These are phyloP conservation scores for Dactylis glomerata DNA, from an alignment of 176 grass and related monocot species.

Conservation along the genomic window DNA sequence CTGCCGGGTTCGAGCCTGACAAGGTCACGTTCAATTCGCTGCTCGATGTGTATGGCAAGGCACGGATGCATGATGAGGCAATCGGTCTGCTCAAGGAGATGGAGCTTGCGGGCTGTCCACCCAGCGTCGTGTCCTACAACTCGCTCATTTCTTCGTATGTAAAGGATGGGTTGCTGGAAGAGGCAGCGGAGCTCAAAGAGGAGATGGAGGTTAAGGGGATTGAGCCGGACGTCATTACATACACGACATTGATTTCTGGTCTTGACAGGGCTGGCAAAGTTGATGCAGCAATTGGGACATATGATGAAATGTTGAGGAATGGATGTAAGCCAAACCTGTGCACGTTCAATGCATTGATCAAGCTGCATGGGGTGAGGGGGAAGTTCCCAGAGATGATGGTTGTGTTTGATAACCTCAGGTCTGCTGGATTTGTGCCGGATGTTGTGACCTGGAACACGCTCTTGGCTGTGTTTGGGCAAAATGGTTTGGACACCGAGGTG, in stretches of 20 bases:
- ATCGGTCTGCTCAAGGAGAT: slow-evolving; percentile 60
- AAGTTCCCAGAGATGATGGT: slow-evolving; percentile 81
- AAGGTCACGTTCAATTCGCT: slow-evolving; percentile 83
- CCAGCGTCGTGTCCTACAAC: slow-evolving; percentile 77
- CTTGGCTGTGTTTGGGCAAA: slow-evolving; percentile 80
- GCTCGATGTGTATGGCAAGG: slow-evolving; percentile 88
- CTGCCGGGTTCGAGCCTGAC: slow-evolving; percentile 57
- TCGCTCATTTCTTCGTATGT: slow-evolving; percentile 72
- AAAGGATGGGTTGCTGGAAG: slow-evolving; percentile 72
- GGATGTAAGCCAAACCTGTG: slow-evolving; percentile 79
- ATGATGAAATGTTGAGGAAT: slow-evolving; percentile 63
- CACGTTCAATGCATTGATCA: slow-evolving; percentile 87
- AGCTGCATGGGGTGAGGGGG: slow-evolving; percentile 71
- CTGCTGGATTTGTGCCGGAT: slow-evolving; percentile 55
- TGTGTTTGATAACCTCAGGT: slow-evolving; percentile 75
- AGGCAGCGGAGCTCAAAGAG: slow-evolving; percentile 60
- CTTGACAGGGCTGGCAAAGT: slow-evolving; percentile 74
- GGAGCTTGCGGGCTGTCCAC: slow-evolving; percentile 56
- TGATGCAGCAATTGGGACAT: slow-evolving; percentile 52
- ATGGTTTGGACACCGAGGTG: slow-evolving; percentile 78
- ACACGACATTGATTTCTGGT: slow-evolving; percentile 86
- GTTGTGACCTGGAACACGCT: slow-evolving; percentile 91
- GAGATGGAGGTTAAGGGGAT: slow-evolving; percentile 76
- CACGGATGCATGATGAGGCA: slow-evolving; percentile 55
- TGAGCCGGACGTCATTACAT: slow-evolving; percentile 80